Base-by-base conservation (phyloP, 768 basidiomycete genomes). In the Suillus decipiens region DNA sequence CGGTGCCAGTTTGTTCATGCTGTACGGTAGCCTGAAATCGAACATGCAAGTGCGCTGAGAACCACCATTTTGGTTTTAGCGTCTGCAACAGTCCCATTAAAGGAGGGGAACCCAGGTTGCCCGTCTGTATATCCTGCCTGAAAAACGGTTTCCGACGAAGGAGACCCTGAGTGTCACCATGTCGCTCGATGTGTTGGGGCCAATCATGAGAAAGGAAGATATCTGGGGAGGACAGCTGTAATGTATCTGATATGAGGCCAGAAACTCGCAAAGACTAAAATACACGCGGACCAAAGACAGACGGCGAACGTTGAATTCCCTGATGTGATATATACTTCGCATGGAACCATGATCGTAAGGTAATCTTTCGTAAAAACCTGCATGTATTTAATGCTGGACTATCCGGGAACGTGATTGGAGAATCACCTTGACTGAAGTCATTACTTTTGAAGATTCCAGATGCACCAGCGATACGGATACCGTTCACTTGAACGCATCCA, bases 131-230 rank as follows among this genome's bases (percentile, higher is more conserved):
- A 75, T 98, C 93, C 31, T 80, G 76, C 41, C 81, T 80, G 71
- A 98, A 89, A 76, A 89, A 91, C 0, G 87, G 86, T 72, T 96
- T 99, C 48, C 85, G 83, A 3, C 86, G 80, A 15, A 99, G 76
- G 0, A 99, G 80, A 10, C 70, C 79, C 7, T 71, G 69, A 8
- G 88, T 74, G 69, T 98, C 83, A 19, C 96, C 95, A 66, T 95
- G 81, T 10, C 87, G 86, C 63, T 91, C 94, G 60, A 99, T 95
- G 2, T 82, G 82, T 47, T 85, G 83, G 0, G 97, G 97, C 97
- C 96, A 99, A 75, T 99, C 97, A 72, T 99, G 96, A 2, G 96
- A 98, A 41, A 99, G 81, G 79, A 98, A 93, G 33, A 99, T 83
- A 34, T 87, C 76, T 7, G 88, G 83, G 11, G 82, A 79, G 5